phyloP scores from a whole-genome alignment of 306 rosid genomes.

The Quillaja saponaria region DNA sequence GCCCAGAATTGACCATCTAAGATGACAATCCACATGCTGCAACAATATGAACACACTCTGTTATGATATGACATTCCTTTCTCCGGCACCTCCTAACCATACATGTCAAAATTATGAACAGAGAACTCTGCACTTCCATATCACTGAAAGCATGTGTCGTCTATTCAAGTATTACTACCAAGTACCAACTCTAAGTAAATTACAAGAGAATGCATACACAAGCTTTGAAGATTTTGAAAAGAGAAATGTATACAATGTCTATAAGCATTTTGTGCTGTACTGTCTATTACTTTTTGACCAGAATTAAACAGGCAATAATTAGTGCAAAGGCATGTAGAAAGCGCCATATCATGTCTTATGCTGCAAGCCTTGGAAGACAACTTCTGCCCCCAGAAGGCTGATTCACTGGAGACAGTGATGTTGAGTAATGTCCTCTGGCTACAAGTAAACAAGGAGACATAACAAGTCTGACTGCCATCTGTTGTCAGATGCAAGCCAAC shows the following conservation, averaged over 20 bases:
- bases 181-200: not conserved
- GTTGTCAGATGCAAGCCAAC: not conserved
- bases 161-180: no score
- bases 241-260: not conserved
- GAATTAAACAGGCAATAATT: conserved; percentile 10
- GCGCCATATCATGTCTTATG: not conserved
- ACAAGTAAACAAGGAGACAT: conserved; percentile 20
- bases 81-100: no score
- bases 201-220: not conserved
- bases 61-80: no score
- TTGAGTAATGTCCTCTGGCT: not conserved
- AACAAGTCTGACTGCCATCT: conserved; percentile 9
- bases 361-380: conserved; percentile 9
- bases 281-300: conserved; percentile 8
- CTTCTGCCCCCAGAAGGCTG: not conserved
- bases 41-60: no score
- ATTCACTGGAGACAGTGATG: not conserved
- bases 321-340: not conserved
- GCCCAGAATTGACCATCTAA: no score
- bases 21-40: no score
- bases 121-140: no score
- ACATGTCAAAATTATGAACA: no score
- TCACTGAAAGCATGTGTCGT: no score
- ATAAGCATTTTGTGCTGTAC: conserved; percentile 17
- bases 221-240: not conserved